Conservation (phyloP, 2,329 filamentous ascomycete genomes). For the Fusarium torreyae region DNA sequence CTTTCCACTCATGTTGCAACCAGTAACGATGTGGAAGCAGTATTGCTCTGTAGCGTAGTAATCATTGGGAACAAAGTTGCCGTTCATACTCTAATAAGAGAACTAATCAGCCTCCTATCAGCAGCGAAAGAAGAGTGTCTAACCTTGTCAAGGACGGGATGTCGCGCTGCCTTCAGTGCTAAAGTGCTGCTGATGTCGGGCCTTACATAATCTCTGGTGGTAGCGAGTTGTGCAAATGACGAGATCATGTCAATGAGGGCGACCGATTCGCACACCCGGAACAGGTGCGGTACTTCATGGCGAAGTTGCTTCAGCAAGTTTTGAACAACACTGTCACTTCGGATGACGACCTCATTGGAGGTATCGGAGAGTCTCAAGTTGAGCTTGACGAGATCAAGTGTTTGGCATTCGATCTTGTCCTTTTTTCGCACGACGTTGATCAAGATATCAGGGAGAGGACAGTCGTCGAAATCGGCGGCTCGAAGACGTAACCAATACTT, state of each 20-base stretch:
- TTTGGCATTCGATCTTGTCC: conserved; percentile 88
- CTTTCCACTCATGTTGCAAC: conserved; percentile 98
- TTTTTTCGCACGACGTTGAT: conserved; percentile 84
- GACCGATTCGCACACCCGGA: conserved; percentile 88
- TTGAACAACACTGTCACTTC: conserved; percentile 84
- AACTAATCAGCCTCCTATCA: conserved; percentile 2
- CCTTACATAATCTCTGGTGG: conserved; percentile 70
- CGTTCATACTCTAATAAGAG: conserved; percentile 67
- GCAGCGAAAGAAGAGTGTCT: not conserved
- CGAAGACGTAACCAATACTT: conserved; percentile 84
- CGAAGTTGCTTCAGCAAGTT: conserved; percentile 81
- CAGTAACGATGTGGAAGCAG: conserved; percentile 93
- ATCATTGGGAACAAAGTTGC: conserved; percentile 88
- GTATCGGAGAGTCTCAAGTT: conserved; percentile 84
- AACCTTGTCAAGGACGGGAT: conserved; percentile 83
- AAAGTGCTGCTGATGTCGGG: conserved; percentile 79
- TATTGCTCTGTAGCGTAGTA: conserved; percentile 85
- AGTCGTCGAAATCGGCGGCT: conserved; percentile 73
- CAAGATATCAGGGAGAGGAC: conserved; percentile 75
- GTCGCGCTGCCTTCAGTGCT: conserved; percentile 80
- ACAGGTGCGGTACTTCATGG: conserved; percentile 78
- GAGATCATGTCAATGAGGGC: conserved; percentile 89
- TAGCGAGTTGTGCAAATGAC: conserved; percentile 82
- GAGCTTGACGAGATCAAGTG: conserved; percentile 84
- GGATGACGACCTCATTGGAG: conserved; percentile 85